Conservation (phyloP, 768 basidiomycete species). For the Lyophyllum semitale region DNA sequence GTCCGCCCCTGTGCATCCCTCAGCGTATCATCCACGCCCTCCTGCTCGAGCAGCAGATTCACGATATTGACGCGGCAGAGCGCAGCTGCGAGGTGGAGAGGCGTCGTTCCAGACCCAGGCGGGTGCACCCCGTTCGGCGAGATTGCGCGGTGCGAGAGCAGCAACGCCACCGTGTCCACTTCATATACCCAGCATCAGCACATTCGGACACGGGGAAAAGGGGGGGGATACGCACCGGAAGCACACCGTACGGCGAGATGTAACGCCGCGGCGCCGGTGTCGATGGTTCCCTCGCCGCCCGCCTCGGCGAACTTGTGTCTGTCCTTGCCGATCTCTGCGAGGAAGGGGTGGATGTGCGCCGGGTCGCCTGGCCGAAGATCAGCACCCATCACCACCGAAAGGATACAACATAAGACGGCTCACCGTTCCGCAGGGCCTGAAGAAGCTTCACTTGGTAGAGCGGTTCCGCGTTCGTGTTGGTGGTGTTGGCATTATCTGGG, state of each 20-base stretch:
- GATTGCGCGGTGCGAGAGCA: slow-evolving; percentile 74
- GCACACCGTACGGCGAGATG: slow-evolving; percentile 86
- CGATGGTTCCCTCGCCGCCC: slow-evolving; percentile 35
- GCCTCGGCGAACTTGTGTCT: slow-evolving; percentile 35
- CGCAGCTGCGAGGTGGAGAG: slow-evolving; percentile 68
- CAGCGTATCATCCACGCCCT: slow-evolving; percentile 76
- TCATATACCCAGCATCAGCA: slow-evolving; percentile 2
- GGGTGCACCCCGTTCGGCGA: slow-evolving; percentile 81
- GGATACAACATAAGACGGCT: slow-evolving; percentile 17
- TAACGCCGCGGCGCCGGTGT: slow-evolving; percentile 73
- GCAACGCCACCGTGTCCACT: slow-evolving; percentile 69
- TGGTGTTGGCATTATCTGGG: not conserved
- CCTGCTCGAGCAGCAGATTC: slow-evolving; percentile 74
- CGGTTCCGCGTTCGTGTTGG: slow-evolving; percentile 33
- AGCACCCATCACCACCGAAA: not conserved
- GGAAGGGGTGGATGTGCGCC: slow-evolving; percentile 76
- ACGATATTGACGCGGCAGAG: slow-evolving; percentile 76
- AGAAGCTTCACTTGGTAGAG: slow-evolving; percentile 68
- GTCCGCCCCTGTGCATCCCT: slow-evolving; percentile 68
- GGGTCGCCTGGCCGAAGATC: slow-evolving; percentile 60
- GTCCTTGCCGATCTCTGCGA: slow-evolving; percentile 75
- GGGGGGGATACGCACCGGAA: slow-evolving; percentile 49
- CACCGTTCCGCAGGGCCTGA: slow-evolving; percentile 63
- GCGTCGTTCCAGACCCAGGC: slow-evolving; percentile 70
- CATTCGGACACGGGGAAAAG: not conserved